These are phyloP conservation scores for Fusarium equiseti DNA, from an alignment of 2,329 filamentous ascomycete genomes.

Conservation along the genomic window DNA sequence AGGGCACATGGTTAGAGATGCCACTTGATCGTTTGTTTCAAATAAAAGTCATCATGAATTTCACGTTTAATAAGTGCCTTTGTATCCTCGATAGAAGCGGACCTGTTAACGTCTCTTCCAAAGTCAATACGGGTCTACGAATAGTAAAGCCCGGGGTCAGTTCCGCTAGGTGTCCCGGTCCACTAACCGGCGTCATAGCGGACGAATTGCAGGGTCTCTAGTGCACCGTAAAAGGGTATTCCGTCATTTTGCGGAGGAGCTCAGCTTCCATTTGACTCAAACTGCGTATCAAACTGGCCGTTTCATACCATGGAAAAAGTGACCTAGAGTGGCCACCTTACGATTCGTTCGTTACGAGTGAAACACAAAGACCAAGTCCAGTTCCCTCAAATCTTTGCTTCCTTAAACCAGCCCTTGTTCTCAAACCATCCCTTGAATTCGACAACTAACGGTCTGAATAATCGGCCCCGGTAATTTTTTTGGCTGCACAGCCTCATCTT, in stretches of 20 bases:
- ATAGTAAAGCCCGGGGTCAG: background rate
- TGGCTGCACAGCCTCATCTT: slow-evolving; percentile 45
- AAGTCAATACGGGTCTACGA: slow-evolving; percentile 1
- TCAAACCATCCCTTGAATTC: slow-evolving; percentile 1
- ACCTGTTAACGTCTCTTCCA: background rate
- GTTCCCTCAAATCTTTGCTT: slow-evolving; percentile 3
- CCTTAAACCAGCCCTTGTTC: background rate
- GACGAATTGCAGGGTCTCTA: slow-evolving; percentile 26
- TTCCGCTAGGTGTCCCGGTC: background rate
- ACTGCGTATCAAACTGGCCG: slow-evolving; percentile 15
- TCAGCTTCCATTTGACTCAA: slow-evolving; percentile 18
- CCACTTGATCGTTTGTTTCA: background rate
- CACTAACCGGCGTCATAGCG: slow-evolving; percentile 38
- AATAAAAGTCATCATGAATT: background rate
- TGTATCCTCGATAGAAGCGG: background rate
- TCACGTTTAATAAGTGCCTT: background rate
- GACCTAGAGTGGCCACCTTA: slow-evolving; percentile 13
- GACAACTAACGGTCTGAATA: slow-evolving; percentile 14
- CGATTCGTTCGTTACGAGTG: background rate
- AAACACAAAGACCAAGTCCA: slow-evolving; percentile 14
- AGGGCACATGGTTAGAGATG: background rate
- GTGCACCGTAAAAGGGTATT: slow-evolving; percentile 13
- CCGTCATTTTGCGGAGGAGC: slow-evolving; percentile 39
- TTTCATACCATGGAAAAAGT: slow-evolving; percentile 20
- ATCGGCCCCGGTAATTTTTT: slow-evolving; percentile 24